phyloP scores from a whole-genome alignment of 169 alveolate genomes.

The Plasmodium blacklocki region DNA sequence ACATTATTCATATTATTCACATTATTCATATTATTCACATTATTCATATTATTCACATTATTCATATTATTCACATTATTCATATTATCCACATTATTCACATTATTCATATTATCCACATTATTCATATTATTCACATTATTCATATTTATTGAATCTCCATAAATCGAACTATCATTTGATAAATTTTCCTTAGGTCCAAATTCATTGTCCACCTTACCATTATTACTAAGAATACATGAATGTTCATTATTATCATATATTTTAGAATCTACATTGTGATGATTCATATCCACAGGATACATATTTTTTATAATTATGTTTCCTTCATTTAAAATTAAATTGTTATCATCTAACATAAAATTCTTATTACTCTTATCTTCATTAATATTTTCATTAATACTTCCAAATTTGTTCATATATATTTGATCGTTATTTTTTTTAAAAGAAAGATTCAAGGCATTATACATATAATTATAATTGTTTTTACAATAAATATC shows the following conservation, averaged over 20 bases:
- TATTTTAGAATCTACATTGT: background rate
- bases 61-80: no score
- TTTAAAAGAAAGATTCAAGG: conserved; percentile 17
- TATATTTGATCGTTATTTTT: background rate
- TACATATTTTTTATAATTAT: conserved; percentile 5
- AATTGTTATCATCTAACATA: background rate
- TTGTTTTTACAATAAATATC: no score
- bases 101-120: no score
- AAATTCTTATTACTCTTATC: background rate
- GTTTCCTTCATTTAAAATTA: background rate
- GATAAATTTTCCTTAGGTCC: background rate
- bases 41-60: no score
- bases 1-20: no score
- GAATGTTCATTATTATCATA: background rate
- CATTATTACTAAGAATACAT: background rate
- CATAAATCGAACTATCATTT: background rate
- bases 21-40: no score
- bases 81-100: no score
- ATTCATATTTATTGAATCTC: no score
- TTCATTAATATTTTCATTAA: background rate
- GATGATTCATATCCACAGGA: background rate
- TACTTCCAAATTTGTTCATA: background rate
- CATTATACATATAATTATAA: background rate
- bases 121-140: no score
- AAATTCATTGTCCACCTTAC: background rate